A percentile compares a stretch with the other conserved stretches of the same genome.
Conservation (phyloP, 2,329 filamentous ascomycete genomes). For the Talaromyces sp. region DNA sequence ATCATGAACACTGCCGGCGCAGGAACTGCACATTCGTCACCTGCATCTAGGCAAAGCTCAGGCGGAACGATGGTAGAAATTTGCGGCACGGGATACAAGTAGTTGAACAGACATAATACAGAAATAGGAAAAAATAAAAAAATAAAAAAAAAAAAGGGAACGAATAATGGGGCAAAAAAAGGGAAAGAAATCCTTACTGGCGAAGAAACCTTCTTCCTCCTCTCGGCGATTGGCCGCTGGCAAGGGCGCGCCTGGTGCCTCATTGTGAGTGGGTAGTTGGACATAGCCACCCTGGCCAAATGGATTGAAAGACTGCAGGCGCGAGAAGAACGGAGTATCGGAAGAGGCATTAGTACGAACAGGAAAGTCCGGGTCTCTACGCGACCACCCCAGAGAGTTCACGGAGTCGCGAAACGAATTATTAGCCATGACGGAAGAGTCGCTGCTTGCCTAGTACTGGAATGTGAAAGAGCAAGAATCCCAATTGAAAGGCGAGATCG, state of each 20-base stretch:
- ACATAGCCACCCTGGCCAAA: constrained; percentile 84
- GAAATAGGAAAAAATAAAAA: constrained; percentile 4
- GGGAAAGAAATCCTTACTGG: constrained; percentile 68
- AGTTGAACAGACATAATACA: not conserved
- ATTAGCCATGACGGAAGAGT: constrained; percentile 30
- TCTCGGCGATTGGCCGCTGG: constrained; percentile 83
- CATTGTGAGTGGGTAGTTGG: constrained; percentile 76
- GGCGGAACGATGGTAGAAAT: constrained; percentile 12
- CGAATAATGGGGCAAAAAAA: constrained; percentile 9
- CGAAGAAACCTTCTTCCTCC: constrained; percentile 95
- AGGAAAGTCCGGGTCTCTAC: constrained; percentile 75
- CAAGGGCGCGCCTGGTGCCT: constrained; percentile 79
- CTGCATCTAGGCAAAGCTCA: constrained; percentile 26
- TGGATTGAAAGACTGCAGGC: constrained; percentile 82
- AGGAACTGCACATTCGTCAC: constrained; percentile 43
- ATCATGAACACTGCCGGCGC: constrained; percentile 32
- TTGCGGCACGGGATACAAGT: constrained; percentile 21
- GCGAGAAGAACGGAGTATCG: constrained; percentile 74
- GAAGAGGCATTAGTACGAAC: constrained; percentile 65
- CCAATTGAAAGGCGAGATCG: constrained; percentile 16
- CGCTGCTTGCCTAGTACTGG: not conserved
- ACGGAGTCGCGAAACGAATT: constrained; percentile 90
- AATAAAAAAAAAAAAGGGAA: constrained; percentile 11
- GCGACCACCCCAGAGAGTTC: constrained; percentile 92
- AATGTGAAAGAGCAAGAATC: constrained; percentile 2